Evolutionary conservation across 768 basidiomycete species (phyloP), one percentile per base, ranked within the genome.

Genomic region (Lentinula edodes): DNA sequence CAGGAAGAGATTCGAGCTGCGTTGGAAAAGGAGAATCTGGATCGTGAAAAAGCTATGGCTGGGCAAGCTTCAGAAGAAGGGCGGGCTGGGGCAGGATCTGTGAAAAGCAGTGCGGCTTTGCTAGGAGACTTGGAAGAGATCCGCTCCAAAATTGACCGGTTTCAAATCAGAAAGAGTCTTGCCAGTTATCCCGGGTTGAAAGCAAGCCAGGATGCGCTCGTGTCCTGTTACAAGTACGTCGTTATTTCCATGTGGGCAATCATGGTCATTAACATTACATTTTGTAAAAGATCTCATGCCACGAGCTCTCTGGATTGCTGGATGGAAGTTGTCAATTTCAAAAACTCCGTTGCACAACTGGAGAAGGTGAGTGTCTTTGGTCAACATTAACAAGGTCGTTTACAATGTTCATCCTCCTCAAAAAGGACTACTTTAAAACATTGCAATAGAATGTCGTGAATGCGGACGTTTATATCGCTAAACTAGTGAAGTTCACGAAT

Each of bases 21-120:
- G 1, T 77, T 95, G 52, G 90, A 95, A 77, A 89, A 87, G 76
- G 93, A 95, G 76, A 95, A 95, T 73, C 72, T 95, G 55, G 90
- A 93, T 72, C 80, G 82, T 61, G 92, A 94, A 74, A 80, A 77
- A 65, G 71, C 73, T 32, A 79, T 82, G 77, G 78, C 79, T 15
- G 83, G 80, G 39, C 74, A 74, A 12, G 70, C 70, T 35, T 73
- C 76, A 56, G 77, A 73, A 20, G 70, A 65, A 9, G 73, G 70
- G 51, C 78, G 72, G 39, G 75, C 63, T 35, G 63, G 69, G 8
- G 67, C 74, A 35, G 80, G 78, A 18, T 77, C 77, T 34, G 68
- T 86, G 48, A 85, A 79, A 69, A 86, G 81, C 65, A 89, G 86
- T 62, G 78, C 83, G 6, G 78, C 80, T 2, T 75, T 95, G 32